Base-by-base conservation (phyloP, 1,139 yeast genomes). In the Blastobotrys serpentis region DNA sequence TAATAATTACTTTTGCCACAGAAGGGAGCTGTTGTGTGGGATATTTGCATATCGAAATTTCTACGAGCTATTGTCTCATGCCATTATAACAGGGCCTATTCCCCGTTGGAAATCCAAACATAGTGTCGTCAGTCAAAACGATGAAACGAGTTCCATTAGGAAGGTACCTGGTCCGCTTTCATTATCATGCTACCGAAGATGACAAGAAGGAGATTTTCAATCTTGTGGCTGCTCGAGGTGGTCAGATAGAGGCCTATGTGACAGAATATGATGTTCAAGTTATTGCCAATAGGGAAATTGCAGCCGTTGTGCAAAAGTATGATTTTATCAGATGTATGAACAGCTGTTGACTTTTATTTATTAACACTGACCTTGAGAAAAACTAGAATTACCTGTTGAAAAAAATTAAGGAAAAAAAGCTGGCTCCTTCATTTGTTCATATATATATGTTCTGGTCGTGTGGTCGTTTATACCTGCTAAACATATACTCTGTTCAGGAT, bases 61-160 rank as follows among this genome's bases (percentile, higher is more conserved):
- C n/a, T n/a, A n/a, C n/a, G n/a, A n/a, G n/a, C n/a, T n/a, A n/a
- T 29, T 29, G 13, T 29, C 13, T 29, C 32, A 29, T n/a, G n/a
- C n/a, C n/a, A n/a, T n/a, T n/a, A n/a, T n/a, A n/a, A n/a, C n/a
- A n/a, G n/a, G n/a, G n/a, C n/a, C n/a, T n/a, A n/a, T n/a, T n/a
- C n/a, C n/a, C n/a, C n/a, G n/a, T n/a, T n/a, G n/a, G n/a, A n/a
- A n/a, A n/a, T n/a, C n/a, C n/a, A n/a, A n/a, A n/a, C n/a, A n/a
- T n/a, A n/a, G n/a, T n/a, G n/a, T n/a, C n/a, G n/a, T n/a, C n/a
- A n/a, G n/a, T n/a, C n/a, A n/a, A n/a, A n/a, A n/a, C n/a, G 13
- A 49, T 49, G 52, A 43, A n/a, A n/a, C n/a, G n/a, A 47, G 34
- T 42, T 49, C 45, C 38, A 46, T 21, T 40, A 46, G 52, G 52